A percentile compares a stretch with the other conserved stretches of the same genome.
phyloP scores from a whole-genome alignment of 2,329 filamentous ascomycete species.

The Thelonectria rubi region DNA sequence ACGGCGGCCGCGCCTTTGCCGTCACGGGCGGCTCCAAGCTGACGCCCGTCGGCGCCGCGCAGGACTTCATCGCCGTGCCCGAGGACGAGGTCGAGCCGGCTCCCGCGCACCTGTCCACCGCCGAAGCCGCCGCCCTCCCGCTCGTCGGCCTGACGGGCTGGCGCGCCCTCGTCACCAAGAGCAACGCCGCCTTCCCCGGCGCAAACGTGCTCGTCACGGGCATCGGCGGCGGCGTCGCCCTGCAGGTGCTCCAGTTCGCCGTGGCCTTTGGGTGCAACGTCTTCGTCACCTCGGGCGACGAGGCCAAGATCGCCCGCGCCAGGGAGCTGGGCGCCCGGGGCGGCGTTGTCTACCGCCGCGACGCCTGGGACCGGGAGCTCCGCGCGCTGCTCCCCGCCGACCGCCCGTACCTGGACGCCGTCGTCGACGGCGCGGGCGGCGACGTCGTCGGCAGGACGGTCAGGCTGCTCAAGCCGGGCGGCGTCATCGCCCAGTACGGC shows the following conservation, averaged over 20 bases:
- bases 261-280: constrained; percentile 78
- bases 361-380: constrained; percentile 84
- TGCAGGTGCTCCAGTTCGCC: constrained; percentile 83
- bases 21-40: constrained; percentile 75
- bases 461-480: constrained; percentile 79
- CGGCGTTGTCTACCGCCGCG: constrained; percentile 83
- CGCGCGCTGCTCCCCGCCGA: constrained; percentile 68
- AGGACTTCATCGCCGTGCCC: constrained; percentile 76
- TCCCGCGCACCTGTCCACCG: constrained; percentile 74
- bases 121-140: constrained; percentile 84
- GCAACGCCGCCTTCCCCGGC: constrained; percentile 68
- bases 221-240: constrained; percentile 90
- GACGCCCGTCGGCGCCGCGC: constrained; percentile 72
- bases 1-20: constrained; percentile 61
- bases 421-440: constrained; percentile 91
- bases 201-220: constrained; percentile 87
- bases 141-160: constrained; percentile 88
- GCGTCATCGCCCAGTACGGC: constrained; percentile 86
- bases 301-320: constrained; percentile 79
- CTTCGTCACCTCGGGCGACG: constrained; percentile 81
- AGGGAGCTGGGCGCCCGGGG: constrained; percentile 77
- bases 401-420: constrained; percentile 77
- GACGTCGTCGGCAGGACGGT: constrained; percentile 77
- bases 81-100: constrained; percentile 79
- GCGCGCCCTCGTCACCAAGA: constrained; percentile 86